A percentile compares a stretch with the other conserved stretches of the same genome.
Conservation (phyloP, 352 stramenopile genomes). For the Phytophthora brassicae region DNA sequence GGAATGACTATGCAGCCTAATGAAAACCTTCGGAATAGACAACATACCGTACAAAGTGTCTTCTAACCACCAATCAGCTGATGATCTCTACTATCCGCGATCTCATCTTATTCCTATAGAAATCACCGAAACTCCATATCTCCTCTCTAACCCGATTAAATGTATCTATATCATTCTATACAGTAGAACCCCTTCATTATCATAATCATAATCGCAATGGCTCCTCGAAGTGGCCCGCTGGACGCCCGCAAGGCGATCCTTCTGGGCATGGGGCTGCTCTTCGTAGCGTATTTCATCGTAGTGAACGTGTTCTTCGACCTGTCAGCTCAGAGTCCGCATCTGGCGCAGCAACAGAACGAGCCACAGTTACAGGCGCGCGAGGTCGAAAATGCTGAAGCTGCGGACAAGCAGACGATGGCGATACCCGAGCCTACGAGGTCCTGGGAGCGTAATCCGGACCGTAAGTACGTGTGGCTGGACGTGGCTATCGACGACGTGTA, state of each 20-base stretch:
- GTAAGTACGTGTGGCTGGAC: slow-evolving; percentile 84
- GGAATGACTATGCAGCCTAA: slow-evolving; percentile 6
- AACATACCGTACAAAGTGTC: no score
- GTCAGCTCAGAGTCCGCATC: slow-evolving; percentile 12
- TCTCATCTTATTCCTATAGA: no score
- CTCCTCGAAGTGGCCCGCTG: slow-evolving; percentile 23
- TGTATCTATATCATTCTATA: slow-evolving; percentile 11
- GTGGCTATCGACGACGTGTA: slow-evolving; percentile 90
- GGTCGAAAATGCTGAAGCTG: slow-evolving; percentile 5
- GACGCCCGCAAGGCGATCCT: slow-evolving; percentile 63
- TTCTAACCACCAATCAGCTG: background rate
- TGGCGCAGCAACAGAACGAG: slow-evolving; percentile 11
- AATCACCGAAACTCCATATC: background rate
- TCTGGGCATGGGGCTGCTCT: slow-evolving; percentile 49
- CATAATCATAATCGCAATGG: slow-evolving; percentile 22
- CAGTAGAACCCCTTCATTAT: slow-evolving; percentile 13
- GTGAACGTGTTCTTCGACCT: slow-evolving; percentile 72
- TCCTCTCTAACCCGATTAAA: slow-evolving; percentile 6
- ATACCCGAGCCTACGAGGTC: slow-evolving; percentile 24
- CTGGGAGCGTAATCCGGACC: slow-evolving; percentile 60
- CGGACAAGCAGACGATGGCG: slow-evolving; percentile 11
- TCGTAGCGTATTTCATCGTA: slow-evolving; percentile 66
- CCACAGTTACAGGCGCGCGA: background rate
- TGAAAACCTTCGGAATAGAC: slow-evolving; percentile 1
- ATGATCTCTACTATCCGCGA: background rate